Conservation (phyloP, 2,329 filamentous ascomycete genomes). For the Colletotrichum cereale region DNA sequence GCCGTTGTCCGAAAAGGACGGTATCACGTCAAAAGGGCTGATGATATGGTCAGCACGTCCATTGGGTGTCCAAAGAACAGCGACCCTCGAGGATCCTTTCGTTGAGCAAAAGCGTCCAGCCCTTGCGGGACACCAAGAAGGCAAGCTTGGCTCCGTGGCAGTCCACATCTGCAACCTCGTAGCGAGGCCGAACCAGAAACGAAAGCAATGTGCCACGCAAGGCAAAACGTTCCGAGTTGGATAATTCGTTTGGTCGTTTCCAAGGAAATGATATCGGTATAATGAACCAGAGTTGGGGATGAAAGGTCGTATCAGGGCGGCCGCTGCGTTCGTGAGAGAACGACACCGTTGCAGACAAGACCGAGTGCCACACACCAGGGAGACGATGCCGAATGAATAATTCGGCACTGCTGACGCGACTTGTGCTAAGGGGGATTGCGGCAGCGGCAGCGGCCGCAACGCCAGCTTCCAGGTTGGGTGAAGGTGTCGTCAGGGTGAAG, state of each 20-base stretch:
- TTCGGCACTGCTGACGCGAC: background rate
- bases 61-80: background rate
- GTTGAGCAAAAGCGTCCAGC: background rate
- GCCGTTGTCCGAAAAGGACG: slow-evolving; percentile 50
- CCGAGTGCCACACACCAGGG: background rate
- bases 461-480: background rate
- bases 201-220: slow-evolving; percentile 19
- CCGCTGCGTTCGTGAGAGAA: slow-evolving; percentile 13
- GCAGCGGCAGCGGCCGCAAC: background rate
- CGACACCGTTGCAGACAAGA: slow-evolving; percentile 1
- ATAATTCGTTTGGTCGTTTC: slow-evolving; percentile 6
- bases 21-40: background rate
- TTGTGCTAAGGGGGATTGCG: slow-evolving; percentile 5
- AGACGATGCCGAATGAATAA: background rate
- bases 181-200: slow-evolving; percentile 15
- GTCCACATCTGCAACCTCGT: background rate
- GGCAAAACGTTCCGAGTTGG: background rate
- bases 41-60: background rate
- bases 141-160: background rate
- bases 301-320: background rate
- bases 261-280: background rate
- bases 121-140: slow-evolving; percentile 14
- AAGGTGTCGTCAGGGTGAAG: slow-evolving; percentile 12
- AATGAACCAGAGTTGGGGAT: background rate
- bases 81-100: background rate